A percentile compares a stretch with the other conserved stretches of the same genome.
phyloP scores from a whole-genome alignment of 129 eudicot genomes.

The Solidago caesia region DNA sequence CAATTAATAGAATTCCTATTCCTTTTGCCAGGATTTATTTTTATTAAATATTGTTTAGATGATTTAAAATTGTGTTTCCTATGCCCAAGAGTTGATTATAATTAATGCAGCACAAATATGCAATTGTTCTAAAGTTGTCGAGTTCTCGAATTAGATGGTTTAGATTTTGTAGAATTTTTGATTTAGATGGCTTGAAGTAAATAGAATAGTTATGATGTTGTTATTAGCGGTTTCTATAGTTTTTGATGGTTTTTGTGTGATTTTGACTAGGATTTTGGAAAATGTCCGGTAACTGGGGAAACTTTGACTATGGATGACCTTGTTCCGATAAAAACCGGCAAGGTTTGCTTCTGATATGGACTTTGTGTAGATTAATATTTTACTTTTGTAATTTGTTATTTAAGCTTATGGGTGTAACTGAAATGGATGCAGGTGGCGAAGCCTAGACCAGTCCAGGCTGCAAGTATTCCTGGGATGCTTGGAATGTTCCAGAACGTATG shows the following conservation, averaged over 20 bases:
- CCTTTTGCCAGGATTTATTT: too few relatives aligned
- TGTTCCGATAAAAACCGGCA: constrained; percentile 77
- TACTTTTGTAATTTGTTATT: not conserved
- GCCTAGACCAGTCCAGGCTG: constrained; percentile 97
- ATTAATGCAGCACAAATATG: too few relatives aligned
- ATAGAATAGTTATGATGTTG: not conserved
- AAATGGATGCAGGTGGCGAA: constrained; percentile 72
- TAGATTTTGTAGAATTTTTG: not conserved
- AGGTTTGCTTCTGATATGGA: constrained; percentile 49
- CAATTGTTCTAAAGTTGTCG: not conserved
- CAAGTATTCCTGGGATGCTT: constrained; percentile 99
- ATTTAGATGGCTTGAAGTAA: not conserved
- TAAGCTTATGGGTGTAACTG: constrained; percentile 14
- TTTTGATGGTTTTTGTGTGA: constrained; percentile 14
- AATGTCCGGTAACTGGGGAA: constrained; percentile 92
- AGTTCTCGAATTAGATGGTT: not conserved
- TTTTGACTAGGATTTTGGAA: constrained; percentile 70
- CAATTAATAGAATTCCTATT: too few relatives aligned
- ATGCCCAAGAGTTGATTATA: too few relatives aligned
- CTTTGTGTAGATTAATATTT: not conserved
- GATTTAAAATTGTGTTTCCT: too few relatives aligned
- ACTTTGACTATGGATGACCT: constrained; percentile 73
- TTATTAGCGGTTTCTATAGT: not conserved
- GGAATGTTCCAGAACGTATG: constrained; percentile 96
- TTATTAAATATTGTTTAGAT: too few relatives aligned